phyloP scores from a whole-genome alignment of 2,329 filamentous ascomycete genomes.

The Chaetomiaceae sp. region DNA sequence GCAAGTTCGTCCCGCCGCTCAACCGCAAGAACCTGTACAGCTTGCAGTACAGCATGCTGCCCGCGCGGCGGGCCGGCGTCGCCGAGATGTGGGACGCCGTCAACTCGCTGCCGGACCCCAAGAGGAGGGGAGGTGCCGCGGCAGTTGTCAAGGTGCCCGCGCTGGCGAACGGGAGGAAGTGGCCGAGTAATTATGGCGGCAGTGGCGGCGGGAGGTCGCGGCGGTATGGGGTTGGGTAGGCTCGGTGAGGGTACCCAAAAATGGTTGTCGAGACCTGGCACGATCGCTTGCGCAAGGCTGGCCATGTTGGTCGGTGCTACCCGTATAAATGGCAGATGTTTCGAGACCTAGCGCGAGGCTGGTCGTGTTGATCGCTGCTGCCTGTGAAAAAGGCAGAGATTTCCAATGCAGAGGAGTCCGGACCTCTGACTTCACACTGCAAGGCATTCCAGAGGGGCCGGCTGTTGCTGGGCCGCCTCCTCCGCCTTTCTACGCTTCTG shows the following conservation, averaged over 20 bases:
- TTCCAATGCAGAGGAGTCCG: no score
- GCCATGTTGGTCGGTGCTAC: no score
- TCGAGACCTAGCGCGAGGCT: no score
- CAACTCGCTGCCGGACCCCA: conserved; percentile 42
- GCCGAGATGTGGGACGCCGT: conserved; percentile 78
- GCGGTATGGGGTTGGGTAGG: conserved; percentile 1
- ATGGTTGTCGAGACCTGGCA: no score
- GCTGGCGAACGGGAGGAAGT: conserved; percentile 27
- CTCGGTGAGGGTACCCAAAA: background rate
- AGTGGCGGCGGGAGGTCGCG: conserved; percentile 13
- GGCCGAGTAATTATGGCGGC: conserved; percentile 18
- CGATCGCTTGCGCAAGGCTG: no score
- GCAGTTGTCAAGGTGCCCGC: conserved; percentile 28
- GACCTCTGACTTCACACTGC: no score
- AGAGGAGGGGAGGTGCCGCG: conserved; percentile 39
- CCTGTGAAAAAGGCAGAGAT: no score
- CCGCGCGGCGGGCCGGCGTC: conserved; percentile 71
- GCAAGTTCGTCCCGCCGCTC: conserved; percentile 90
- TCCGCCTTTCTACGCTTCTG: no score
- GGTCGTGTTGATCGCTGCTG: no score
- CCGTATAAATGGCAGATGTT: no score
- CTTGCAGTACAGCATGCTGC: conserved; percentile 96
- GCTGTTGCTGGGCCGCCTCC: no score
- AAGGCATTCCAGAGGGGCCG: no score
- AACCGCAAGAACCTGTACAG: conserved; percentile 93